Percentiles rank a stretch among this genome's conserved stretches.
Evolutionary conservation across 2,329 filamentous ascomycete species (phyloP).

Genomic region (Tetracladium maxilliforme): DNA sequence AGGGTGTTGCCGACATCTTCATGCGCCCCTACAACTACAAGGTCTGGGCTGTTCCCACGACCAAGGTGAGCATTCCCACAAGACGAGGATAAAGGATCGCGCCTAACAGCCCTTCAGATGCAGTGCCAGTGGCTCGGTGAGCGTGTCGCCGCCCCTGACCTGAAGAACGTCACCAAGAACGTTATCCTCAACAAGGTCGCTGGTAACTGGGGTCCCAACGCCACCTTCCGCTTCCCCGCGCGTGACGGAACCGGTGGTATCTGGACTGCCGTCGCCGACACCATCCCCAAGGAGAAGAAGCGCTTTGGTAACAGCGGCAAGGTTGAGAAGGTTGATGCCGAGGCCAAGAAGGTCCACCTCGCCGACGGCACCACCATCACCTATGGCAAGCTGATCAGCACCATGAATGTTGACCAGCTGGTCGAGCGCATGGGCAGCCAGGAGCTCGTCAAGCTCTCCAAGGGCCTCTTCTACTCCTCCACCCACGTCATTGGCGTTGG

Average conservation of each 20-base stretch:
- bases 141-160: constrained; percentile 90
- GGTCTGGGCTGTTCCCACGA: constrained; percentile 97
- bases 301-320: constrained; percentile 74
- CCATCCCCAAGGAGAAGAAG: constrained; percentile 81
- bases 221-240: constrained; percentile 95
- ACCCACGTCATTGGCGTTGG: constrained; percentile 97
- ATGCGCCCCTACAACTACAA: constrained; percentile 99
- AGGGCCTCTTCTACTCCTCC: constrained; percentile 89
- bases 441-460: constrained; percentile 69
- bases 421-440: constrained; percentile 78
- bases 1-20: constrained; percentile 84
- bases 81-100: background rate
- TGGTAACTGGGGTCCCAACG: constrained; percentile 95
- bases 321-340: constrained; percentile 77
- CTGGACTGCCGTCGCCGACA: constrained; percentile 95
- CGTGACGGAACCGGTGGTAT: constrained; percentile 93
- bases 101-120: constrained; percentile 50
- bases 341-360: constrained; percentile 69
- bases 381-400: constrained; percentile 87
- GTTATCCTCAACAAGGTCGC: constrained; percentile 92
- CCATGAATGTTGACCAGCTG: constrained; percentile 87
- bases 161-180: constrained; percentile 88
- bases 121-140: constrained; percentile 98
- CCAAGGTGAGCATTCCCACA: constrained; percentile 51
- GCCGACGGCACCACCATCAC: constrained; percentile 76